A percentile compares a stretch with the other conserved stretches of the same genome.
phyloP scores from a whole-genome alignment of 2,329 filamentous ascomycete genomes.

The Cephalotrichum gorgonifer region DNA sequence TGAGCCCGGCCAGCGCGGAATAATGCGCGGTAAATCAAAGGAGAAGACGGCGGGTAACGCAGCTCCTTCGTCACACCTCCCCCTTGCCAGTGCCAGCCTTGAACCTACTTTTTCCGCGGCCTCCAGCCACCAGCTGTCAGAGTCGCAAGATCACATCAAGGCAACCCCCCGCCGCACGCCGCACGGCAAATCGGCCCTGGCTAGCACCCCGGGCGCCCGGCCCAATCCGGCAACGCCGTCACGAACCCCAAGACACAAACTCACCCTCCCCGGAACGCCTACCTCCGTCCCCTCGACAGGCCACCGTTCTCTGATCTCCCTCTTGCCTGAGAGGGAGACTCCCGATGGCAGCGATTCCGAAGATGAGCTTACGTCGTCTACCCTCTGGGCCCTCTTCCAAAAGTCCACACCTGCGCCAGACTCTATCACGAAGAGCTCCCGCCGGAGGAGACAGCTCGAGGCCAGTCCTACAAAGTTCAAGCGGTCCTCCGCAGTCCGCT shows the following conservation, averaged over 20 bases:
- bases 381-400: not conserved
- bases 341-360: slow-evolving; percentile 1
- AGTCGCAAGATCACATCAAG: not conserved
- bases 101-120: not conserved
- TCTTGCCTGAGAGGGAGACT: slow-evolving; percentile 1
- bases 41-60: not conserved
- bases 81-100: not conserved
- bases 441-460: not conserved
- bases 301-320: slow-evolving; percentile 2
- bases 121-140: not conserved
- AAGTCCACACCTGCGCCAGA: not conserved
- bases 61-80: not conserved
- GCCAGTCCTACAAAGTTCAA: not conserved
- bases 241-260: slow-evolving; percentile 11
- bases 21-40: not conserved
- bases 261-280: not conserved
- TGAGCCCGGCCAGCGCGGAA: not conserved
- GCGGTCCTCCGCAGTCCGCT: not conserved
- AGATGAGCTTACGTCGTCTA: not conserved
- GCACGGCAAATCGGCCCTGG: not conserved
- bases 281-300: not conserved
- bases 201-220: not conserved
- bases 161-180: not conserved
- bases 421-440: not conserved
- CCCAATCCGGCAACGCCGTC: not conserved